Evolutionary conservation across 2,329 filamentous ascomycete genomes (phyloP), one percentile per base, ranked within the genome.

Genomic region (Grosmannia penicillata): DNA sequence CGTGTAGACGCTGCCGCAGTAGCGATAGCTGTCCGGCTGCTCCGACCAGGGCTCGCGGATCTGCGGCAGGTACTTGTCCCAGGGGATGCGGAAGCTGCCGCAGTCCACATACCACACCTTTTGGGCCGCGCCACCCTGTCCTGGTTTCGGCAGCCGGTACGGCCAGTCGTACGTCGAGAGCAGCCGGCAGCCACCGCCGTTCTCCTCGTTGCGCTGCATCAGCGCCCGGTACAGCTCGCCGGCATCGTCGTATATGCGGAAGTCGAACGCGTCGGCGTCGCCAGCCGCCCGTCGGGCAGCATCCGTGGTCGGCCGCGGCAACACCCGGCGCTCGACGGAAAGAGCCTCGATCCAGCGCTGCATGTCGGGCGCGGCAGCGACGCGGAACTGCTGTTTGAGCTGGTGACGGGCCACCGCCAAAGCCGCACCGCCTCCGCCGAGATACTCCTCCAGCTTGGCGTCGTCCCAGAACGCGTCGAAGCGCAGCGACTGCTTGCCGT

Each of bases 1-100:
- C 9, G 39, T 41, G 36, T 41, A 41, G 24, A 41, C 39, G 22
- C 39, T 41, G 30, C 39, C 39, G 18, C 39, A 41, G 35, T 34
- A 38, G 11, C 23, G 29, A 17, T 41, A 21, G 39, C 39, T 41
- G 36, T 41, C 39, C 4, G 39, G 35, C 39, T 41, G 39, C 29
- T 40, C 38, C 6, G 38, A 36, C 38, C 38, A 40, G 8, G 38
- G 38, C 38, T 36, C 33, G 8, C 22, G 34, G 11, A 40, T 36
- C 17, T 33, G 28, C 23, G 38, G 38, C 28, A 40, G 33, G 29
- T 40, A 40, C 22, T 32, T 32, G 38, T 40, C 38, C 38, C 38
- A 40, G 18, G 38, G 38, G 24, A 40, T 40, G 33, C 38, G 38
- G 28, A 40, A 40, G 13, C 28, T 33, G 23, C 38, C 38, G 23